Conservation (phyloP, 2,329 filamentous ascomycete species). For the Nothomitra cinnamomea region DNA sequence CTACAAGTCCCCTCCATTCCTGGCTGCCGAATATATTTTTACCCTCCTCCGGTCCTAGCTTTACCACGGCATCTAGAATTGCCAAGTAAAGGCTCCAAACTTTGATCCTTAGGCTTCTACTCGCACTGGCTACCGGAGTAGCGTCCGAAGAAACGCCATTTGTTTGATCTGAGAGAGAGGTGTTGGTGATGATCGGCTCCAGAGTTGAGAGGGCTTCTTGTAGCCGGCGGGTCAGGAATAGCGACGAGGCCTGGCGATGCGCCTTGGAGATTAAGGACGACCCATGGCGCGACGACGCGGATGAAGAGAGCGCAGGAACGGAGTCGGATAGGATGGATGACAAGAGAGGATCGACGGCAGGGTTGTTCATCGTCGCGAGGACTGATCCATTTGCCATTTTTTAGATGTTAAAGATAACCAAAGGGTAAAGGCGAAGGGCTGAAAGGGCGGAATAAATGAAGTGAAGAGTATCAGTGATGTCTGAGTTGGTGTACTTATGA, state of each 20-base stretch:
- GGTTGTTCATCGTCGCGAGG: slow-evolving; percentile 3
- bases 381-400: slow-evolving; percentile 2
- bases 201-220: slow-evolving; percentile 79
- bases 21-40: slow-evolving; percentile 73
- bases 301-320: no score
- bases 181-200: slow-evolving; percentile 58
- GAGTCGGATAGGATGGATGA: slow-evolving; percentile 40
- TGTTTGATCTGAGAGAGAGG: slow-evolving; percentile 16
- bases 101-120: slow-evolving; percentile 72
- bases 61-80: slow-evolving; percentile 76
- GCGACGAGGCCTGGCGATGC: slow-evolving; percentile 83
- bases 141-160: slow-evolving; percentile 16
- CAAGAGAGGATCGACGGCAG: slow-evolving; percentile 32
- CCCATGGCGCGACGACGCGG: slow-evolving; percentile 35
- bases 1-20: slow-evolving; percentile 67
- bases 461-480: slow-evolving; percentile 3
- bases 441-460: not conserved
- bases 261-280: slow-evolving; percentile 70
- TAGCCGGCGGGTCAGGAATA: slow-evolving; percentile 85
- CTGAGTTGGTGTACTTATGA: slow-evolving; percentile 1
- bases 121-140: slow-evolving; percentile 64
- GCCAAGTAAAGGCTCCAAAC: slow-evolving; percentile 96
- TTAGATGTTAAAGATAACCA: no score
- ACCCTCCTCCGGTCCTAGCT: slow-evolving; percentile 78
- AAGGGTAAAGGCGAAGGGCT: not conserved